A percentile compares a stretch with the other conserved stretches of the same genome.
These are phyloP conservation scores for Calendula officinalis DNA, from an alignment of 129 eudicot genomes.

Conservation along the genomic window DNA sequence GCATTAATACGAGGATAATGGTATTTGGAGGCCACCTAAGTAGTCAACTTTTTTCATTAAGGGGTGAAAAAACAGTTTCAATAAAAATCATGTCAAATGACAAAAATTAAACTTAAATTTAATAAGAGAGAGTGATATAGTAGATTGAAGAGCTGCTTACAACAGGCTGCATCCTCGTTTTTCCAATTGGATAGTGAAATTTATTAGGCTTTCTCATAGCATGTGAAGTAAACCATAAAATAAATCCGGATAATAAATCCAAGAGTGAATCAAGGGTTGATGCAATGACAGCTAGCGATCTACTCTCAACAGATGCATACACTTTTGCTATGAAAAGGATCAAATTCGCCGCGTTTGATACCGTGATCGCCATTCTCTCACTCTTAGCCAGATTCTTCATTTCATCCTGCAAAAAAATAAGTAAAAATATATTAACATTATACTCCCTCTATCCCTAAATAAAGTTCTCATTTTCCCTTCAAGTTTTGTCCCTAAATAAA, in stretches of 20 bases:
- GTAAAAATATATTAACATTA: not conserved
- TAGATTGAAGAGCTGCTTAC: constrained; percentile 45
- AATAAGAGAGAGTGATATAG: not conserved
- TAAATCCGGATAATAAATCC: constrained; percentile 86
- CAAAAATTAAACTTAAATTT: too few relatives aligned
- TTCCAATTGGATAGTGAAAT: constrained; percentile 88
- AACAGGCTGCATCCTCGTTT: constrained; percentile 95
- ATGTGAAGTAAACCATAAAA: constrained; percentile 83
- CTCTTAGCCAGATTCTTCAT: constrained; percentile 64
- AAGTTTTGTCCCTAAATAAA: too few relatives aligned
- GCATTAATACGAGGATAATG: too few relatives aligned
- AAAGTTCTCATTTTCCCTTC: too few relatives aligned
- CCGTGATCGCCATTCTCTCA: constrained; percentile 65
- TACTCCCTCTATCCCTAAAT: too few relatives aligned
- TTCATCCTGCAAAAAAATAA: constrained; percentile 67
- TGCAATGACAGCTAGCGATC: constrained; percentile 90
- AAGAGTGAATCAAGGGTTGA: constrained; percentile 85
- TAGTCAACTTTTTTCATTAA: too few relatives aligned
- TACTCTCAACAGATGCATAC: constrained; percentile 77
- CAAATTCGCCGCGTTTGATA: constrained; percentile 71
- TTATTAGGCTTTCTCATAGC: constrained; percentile 90
- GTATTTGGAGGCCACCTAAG: too few relatives aligned
- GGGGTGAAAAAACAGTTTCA: too few relatives aligned
- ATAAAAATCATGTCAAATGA: too few relatives aligned
- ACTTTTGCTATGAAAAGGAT: constrained; percentile 77